Conservation (phyloP, 495 filamentous ascomycete species). For the Trichocladium uniseriatum region DNA sequence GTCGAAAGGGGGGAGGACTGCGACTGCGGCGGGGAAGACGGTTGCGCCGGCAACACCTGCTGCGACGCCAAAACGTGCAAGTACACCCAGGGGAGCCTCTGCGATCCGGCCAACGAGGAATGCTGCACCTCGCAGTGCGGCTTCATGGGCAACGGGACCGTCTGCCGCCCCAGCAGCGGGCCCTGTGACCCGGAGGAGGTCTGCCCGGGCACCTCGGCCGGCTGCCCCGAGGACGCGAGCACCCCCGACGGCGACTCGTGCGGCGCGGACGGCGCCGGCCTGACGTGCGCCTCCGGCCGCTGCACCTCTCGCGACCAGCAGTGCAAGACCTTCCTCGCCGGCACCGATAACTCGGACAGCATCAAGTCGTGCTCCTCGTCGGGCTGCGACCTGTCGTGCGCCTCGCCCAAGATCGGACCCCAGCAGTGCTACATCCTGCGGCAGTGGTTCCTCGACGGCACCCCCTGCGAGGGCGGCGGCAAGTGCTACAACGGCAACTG, state of each 20-base stretch:
- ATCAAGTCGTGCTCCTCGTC: slow-evolving; percentile 70
- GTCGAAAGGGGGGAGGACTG: slow-evolving; percentile 92
- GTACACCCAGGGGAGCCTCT: slow-evolving; percentile 66
- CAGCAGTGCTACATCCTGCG: slow-evolving; percentile 63
- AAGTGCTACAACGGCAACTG: slow-evolving; percentile 67
- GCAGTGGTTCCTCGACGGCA: slow-evolving; percentile 93
- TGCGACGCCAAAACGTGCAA: slow-evolving; percentile 85
- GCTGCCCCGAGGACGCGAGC: slow-evolving; percentile 64
- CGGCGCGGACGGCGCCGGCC: slow-evolving; percentile 43
- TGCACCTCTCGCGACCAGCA: slow-evolving; percentile 89
- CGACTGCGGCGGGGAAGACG: slow-evolving; percentile 73
- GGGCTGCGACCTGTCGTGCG: slow-evolving; percentile 69
- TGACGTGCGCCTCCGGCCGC: slow-evolving; percentile 86
- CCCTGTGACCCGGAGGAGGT: slow-evolving; percentile 75
- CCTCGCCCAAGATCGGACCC: slow-evolving; percentile 55
- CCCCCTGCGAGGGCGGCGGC: slow-evolving; percentile 74
- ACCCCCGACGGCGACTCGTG: slow-evolving; percentile 61
- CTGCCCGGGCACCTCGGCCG: slow-evolving; percentile 62
- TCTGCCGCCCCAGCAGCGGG: slow-evolving; percentile 73
- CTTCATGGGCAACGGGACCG: slow-evolving; percentile 51
- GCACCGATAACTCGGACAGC: slow-evolving; percentile 73
- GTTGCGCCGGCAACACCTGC: slow-evolving; percentile 67
- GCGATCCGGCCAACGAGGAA: slow-evolving; percentile 84
- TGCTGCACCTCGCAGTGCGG: slow-evolving; percentile 74
- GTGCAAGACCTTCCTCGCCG: slow-evolving; percentile 79